phyloP scores from a whole-genome alignment of 352 stramenopile genomes.

The Globisporangium emineosum region DNA sequence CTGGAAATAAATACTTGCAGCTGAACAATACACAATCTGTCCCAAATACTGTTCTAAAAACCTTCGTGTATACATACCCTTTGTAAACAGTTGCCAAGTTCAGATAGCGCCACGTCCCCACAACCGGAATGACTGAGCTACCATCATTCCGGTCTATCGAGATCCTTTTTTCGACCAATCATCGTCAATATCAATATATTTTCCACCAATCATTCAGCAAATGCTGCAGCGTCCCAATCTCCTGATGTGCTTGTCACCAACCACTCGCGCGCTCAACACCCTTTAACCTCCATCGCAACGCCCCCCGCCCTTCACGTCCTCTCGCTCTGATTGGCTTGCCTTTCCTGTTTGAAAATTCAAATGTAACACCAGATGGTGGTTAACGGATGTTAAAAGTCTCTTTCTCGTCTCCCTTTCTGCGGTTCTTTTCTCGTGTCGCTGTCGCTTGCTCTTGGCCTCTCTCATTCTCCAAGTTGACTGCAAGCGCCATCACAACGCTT shows the following conservation, averaged over 20 bases:
- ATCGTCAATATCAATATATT: not conserved
- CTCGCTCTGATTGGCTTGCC: not conserved
- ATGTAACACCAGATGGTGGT: not conserved
- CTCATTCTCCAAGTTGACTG: slow-evolving; percentile 19
- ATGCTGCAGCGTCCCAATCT: slow-evolving; percentile 6
- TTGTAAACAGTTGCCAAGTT: not conserved
- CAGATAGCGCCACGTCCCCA: not conserved
- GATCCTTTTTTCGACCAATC: slow-evolving; percentile 9
- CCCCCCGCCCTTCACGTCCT: slow-evolving; percentile 5
- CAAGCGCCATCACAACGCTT: slow-evolving; percentile 18
- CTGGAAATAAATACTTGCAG: not conserved
- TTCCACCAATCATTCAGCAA: slow-evolving; percentile 14
- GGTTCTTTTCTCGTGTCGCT: not conserved
- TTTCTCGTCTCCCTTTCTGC: not conserved
- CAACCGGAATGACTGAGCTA: not conserved
- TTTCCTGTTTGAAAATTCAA: slow-evolving; percentile 14
- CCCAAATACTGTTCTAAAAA: not conserved
- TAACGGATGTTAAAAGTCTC: slow-evolving; percentile 3
- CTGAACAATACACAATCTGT: not conserved
- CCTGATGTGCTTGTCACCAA: slow-evolving; percentile 7
- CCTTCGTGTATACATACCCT: not conserved
- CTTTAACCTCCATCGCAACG: not conserved
- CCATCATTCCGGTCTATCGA: not conserved
- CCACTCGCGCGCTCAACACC: slow-evolving; percentile 3
- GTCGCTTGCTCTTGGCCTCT: not conserved